Evolutionary conservation across 768 basidiomycete genomes (phyloP).

Genomic region (Tulasnella sp.): DNA sequence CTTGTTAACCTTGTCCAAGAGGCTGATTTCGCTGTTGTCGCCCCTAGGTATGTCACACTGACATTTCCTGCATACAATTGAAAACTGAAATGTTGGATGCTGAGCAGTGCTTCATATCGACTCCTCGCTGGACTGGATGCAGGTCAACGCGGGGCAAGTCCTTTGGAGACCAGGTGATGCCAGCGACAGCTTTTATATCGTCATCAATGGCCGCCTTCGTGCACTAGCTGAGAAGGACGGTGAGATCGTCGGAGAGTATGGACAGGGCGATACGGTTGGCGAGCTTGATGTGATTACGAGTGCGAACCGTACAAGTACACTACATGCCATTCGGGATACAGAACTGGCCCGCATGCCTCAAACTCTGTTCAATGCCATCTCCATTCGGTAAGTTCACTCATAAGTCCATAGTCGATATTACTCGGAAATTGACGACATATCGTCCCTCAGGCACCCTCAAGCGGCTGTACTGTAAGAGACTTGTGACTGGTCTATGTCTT

Average conservation of each 20-base stretch:
- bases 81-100: neutral
- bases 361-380: slow-evolving; percentile 95
- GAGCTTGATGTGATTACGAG: slow-evolving; percentile 97
- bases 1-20: slow-evolving; percentile 85
- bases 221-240: slow-evolving; percentile 72
- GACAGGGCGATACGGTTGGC: slow-evolving; percentile 93
- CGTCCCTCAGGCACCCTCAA: slow-evolving; percentile 52
- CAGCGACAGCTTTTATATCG: slow-evolving; percentile 96
- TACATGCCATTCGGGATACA: slow-evolving; percentile 96
- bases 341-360: slow-evolving; percentile 95
- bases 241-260: slow-evolving; percentile 86
- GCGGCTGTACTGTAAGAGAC: slow-evolving; percentile 67
- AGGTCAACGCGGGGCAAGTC: slow-evolving; percentile 90
- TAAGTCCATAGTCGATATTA: neutral
- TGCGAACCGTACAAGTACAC: slow-evolving; percentile 72
- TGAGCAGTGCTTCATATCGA: slow-evolving; percentile 85
- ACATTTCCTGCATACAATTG: neutral
- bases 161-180: slow-evolving; percentile 83
- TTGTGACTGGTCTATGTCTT: slow-evolving; percentile 2
- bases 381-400: slow-evolving; percentile 44
- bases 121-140: slow-evolving; percentile 95
- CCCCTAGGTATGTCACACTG: slow-evolving; percentile 52
- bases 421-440: neutral
- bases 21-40: slow-evolving; percentile 88
- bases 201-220: slow-evolving; percentile 90